Base-by-base conservation (phyloP, 2,329 filamentous ascomycete genomes). In the Dichotomopilus funicola region DNA sequence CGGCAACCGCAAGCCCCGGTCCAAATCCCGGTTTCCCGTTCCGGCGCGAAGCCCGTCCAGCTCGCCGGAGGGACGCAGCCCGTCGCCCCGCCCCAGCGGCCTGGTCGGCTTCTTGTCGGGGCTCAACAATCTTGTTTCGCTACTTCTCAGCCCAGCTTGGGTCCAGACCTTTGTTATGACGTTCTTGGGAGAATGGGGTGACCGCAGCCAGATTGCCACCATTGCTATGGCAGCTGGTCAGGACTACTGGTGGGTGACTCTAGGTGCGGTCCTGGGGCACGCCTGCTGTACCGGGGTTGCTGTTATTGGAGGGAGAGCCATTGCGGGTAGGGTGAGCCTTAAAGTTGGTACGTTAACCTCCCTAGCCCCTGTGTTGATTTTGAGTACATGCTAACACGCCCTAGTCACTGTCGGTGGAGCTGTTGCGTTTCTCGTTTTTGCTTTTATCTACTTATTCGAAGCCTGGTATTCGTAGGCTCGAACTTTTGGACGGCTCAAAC, bases 131-230 rank as follows among this genome's bases (percentile, higher is more conserved):
- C 81, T 99, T 4, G 83, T 91, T 60, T 91, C 89, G 9, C 78
- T 99, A 6, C 80, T 99, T 4, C 79, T 99, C 41, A 96, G 89
- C 71, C 94, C 94, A 1, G 94, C 91, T 0, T 99, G 94, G 94
- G 94, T 99, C 11, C 92, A 97, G 73, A 99, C 94, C 0, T 99
- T 99, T 68, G 83, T 95, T 64, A 99, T 99, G 94, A 99, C 94
- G 2, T 99, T 99, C 74, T 75, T 99, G 35, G 94, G 94, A 42
- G 94, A 99, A 71, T 99, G 94, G 94, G 94, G 94, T 55, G 94
- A 99, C 67, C 85, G 94, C 63, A 95, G 89, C 69, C 94, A 99
- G 74, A 97, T 99, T 66, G 94, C 94, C 27, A 99, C 94, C 0
- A 95, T 99, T 68, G 94, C 94, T 53, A 99, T 99, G 94, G 94